Evolutionary conservation across 805 yeast genomes (phyloP).

Genomic region (Hanseniaspora lindneri): DNA sequence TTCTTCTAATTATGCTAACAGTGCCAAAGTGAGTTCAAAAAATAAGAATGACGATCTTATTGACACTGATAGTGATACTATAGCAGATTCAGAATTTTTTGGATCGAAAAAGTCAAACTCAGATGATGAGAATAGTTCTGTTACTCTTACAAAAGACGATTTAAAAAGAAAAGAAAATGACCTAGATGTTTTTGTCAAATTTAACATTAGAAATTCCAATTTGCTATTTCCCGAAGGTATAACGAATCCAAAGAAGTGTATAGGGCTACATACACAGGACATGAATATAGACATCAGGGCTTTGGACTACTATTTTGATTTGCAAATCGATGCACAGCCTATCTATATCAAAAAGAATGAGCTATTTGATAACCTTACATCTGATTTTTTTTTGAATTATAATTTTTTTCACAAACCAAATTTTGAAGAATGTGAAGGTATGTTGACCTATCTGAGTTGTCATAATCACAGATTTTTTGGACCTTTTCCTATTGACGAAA

Average conservation of each 20-base stretch:
- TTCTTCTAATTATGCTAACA: background rate
- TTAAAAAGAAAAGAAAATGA: slow-evolving; percentile 51
- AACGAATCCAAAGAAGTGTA: slow-evolving; percentile 50
- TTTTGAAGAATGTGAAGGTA: slow-evolving; percentile 24
- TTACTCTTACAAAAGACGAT: slow-evolving; percentile 19
- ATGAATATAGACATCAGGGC: slow-evolving; percentile 73
- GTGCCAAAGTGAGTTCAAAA: background rate
- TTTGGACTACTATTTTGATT: slow-evolving; percentile 85
- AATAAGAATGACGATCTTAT: background rate
- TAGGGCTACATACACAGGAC: slow-evolving; percentile 50
- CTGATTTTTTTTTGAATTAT: slow-evolving; percentile 19
- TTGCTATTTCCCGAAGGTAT: slow-evolving; percentile 60
- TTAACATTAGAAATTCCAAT: slow-evolving; percentile 58
- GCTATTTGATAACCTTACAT: slow-evolving; percentile 13
- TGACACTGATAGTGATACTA: background rate
- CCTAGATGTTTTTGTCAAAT: slow-evolving; percentile 61
- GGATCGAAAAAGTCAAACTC: background rate
- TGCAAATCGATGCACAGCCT: slow-evolving; percentile 64
- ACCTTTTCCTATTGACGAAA: slow-evolving; percentile 74
- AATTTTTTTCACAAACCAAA: slow-evolving; percentile 25
- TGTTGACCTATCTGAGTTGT: slow-evolving; percentile 39
- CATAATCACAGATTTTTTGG: slow-evolving; percentile 94
- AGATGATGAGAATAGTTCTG: background rate
- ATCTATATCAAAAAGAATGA: slow-evolving; percentile 30
- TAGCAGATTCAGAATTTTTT: background rate